These are phyloP conservation scores for Pyrenophora teres DNA, from an alignment of 2,329 filamentous ascomycete genomes.

Conservation along the genomic window DNA sequence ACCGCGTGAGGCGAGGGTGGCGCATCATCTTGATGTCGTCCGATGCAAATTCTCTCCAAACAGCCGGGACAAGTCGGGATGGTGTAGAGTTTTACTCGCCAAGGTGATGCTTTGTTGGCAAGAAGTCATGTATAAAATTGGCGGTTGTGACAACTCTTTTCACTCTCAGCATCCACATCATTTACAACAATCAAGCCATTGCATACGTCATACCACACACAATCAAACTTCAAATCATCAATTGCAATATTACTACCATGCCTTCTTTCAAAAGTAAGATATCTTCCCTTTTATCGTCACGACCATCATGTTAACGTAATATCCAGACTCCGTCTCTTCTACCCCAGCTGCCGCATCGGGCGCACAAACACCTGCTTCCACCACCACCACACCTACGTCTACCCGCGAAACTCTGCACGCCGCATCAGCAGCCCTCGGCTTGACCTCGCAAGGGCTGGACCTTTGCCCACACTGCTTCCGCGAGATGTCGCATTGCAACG, in stretches of 20 bases:
- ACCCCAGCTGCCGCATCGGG: conserved; percentile 29
- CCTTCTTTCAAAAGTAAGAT: conserved; percentile 28
- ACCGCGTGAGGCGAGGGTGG: conserved; percentile 19
- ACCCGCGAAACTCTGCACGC: conserved; percentile 31
- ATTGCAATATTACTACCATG: conserved; percentile 15
- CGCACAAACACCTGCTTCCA: conserved; percentile 26
- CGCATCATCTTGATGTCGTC: conserved; percentile 31
- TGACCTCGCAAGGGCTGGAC: conserved; percentile 28
- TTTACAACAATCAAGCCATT: neutral
- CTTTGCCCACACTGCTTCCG: conserved; percentile 37
- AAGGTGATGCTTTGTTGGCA: conserved; percentile 18
- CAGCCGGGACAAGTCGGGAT: conserved; percentile 27
- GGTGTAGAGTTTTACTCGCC: conserved; percentile 19
- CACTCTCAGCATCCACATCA: neutral
- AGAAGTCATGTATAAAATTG: conserved; percentile 17
- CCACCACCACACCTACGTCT: conserved; percentile 16
- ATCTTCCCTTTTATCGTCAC: neutral
- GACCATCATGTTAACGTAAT: conserved; percentile 1
- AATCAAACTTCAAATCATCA: neutral
- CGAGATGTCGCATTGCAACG: conserved; percentile 33
- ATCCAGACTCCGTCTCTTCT: conserved; percentile 30
- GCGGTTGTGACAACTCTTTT: neutral
- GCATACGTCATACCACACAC: neutral
- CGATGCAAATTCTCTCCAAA: conserved; percentile 21
- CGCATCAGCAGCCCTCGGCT: conserved; percentile 23